Conservation (phyloP, 257 asterid genomes). For the Fraxinus americana region DNA sequence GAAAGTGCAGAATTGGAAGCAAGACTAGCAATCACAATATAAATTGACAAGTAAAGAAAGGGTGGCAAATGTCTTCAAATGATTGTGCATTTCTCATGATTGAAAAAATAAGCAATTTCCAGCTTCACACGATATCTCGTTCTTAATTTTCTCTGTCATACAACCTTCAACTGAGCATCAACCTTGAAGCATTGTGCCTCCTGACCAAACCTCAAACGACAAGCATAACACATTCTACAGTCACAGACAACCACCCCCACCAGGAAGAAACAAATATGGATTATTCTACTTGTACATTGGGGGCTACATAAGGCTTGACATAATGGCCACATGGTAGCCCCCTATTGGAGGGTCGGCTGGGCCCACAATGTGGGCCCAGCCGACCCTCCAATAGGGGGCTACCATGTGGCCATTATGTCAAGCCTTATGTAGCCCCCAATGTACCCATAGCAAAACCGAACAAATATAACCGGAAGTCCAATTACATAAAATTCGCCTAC, state of each 20-base stretch:
- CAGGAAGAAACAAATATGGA: not conserved
- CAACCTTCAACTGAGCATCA: not conserved
- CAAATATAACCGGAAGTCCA: not conserved
- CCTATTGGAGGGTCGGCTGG: no score
- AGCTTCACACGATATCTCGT: not conserved
- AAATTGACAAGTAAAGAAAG: not conserved
- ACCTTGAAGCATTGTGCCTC: not conserved
- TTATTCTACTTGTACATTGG: no score
- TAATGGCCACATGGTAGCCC: no score
- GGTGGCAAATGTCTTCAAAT: not conserved
- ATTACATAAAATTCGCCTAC: not conserved
- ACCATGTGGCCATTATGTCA: no score
- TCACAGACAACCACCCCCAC: not conserved
- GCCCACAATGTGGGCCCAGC: no score
- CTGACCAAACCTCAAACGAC: not conserved
- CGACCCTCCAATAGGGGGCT: no score
- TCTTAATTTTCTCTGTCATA: not conserved
- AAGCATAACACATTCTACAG: not conserved
- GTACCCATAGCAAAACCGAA: no score
- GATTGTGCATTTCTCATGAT: not conserved
- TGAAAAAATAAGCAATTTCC: not conserved
- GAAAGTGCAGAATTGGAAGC: not conserved
- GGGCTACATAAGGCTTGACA: no score
- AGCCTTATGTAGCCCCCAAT: no score
- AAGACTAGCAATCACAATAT: not conserved